Evolutionary conservation across 148 eudicot species (phyloP).

Genomic region (Tetragonia tetragonoides): DNA sequence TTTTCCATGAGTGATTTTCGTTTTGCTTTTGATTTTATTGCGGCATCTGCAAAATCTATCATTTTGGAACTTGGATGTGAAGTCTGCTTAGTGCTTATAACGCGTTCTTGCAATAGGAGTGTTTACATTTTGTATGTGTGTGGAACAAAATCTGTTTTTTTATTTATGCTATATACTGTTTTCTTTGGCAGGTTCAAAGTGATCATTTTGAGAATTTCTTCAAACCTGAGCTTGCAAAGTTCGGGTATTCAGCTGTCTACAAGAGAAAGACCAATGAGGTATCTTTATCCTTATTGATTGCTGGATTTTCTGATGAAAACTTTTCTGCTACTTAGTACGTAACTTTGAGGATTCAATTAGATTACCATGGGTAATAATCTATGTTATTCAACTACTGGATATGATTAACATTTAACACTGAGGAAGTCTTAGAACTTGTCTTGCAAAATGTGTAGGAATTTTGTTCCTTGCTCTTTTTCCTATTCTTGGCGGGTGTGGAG

Average conservation of each 20-base stretch:
- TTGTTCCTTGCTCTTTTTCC: no score
- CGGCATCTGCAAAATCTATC: neutral
- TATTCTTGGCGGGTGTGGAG: no score
- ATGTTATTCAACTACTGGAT: neutral
- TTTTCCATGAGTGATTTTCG: neutral
- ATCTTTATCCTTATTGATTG: conserved; percentile 6
- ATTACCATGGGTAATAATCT: neutral
- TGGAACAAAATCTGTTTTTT: neutral
- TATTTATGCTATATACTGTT: conserved; percentile 6
- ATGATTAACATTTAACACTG: neutral
- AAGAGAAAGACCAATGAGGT: conserved; percentile 80
- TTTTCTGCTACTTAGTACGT: neutral
- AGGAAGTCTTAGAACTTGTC: neutral
- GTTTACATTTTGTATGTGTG: neutral
- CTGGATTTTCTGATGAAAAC: neutral
- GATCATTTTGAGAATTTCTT: conserved; percentile 89
- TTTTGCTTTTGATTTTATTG: neutral
- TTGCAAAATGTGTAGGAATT: neutral
- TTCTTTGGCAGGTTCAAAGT: conserved; percentile 70
- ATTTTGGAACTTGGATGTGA: neutral
- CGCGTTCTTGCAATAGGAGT: neutral
- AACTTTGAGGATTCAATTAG: neutral
- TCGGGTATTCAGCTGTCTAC: conserved; percentile 75
- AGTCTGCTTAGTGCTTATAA: neutral
- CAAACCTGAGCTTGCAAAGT: conserved; percentile 77